These are phyloP conservation scores for Kodamaea ohmeri DNA, from an alignment of 1,139 yeast species.

Conservation along the genomic window DNA sequence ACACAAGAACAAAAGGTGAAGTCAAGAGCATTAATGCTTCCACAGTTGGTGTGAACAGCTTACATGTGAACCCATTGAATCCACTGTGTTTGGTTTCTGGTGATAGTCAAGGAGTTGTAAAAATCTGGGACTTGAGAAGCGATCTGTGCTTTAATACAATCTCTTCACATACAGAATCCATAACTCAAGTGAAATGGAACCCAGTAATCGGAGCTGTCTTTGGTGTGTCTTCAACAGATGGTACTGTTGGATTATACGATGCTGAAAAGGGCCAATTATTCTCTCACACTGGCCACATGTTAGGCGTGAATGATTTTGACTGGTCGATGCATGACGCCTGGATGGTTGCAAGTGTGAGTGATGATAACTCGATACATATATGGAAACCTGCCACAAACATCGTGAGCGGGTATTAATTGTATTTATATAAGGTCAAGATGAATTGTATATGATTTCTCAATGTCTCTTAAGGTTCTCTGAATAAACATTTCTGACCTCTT, in stretches of 20 bases:
- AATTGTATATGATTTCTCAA: too few species aligned
- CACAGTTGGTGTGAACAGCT: constrained; percentile 55
- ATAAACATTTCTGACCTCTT: too few species aligned
- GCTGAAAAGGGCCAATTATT: constrained; percentile 49
- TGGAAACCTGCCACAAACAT: constrained; percentile 56
- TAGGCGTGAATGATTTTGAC: constrained; percentile 78
- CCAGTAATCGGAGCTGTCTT: constrained; percentile 57
- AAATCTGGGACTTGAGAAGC: constrained; percentile 69
- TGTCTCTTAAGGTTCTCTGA: too few species aligned
- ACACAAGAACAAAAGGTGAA: constrained; percentile 19
- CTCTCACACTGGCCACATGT: constrained; percentile 87
- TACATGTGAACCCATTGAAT: constrained; percentile 61
- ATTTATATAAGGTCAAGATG: not conserved
- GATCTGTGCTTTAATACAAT: constrained; percentile 25
- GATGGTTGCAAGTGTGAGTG: constrained; percentile 80
- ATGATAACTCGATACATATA: constrained; percentile 83
- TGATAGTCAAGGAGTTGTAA: constrained; percentile 56
- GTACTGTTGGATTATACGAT: constrained; percentile 71
- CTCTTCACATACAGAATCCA: constrained; percentile 63
- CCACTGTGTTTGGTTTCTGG: constrained; percentile 64
- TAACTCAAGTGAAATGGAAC: constrained; percentile 79
- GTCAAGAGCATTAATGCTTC: constrained; percentile 36
- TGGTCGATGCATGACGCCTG: constrained; percentile 84
- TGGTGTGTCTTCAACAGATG: constrained; percentile 74
- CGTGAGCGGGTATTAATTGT: not conserved